A percentile compares a stretch with the other conserved stretches of the same genome.
phyloP scores from a whole-genome alignment of 1,139 yeast species.

The Taphrina flavorubra region DNA sequence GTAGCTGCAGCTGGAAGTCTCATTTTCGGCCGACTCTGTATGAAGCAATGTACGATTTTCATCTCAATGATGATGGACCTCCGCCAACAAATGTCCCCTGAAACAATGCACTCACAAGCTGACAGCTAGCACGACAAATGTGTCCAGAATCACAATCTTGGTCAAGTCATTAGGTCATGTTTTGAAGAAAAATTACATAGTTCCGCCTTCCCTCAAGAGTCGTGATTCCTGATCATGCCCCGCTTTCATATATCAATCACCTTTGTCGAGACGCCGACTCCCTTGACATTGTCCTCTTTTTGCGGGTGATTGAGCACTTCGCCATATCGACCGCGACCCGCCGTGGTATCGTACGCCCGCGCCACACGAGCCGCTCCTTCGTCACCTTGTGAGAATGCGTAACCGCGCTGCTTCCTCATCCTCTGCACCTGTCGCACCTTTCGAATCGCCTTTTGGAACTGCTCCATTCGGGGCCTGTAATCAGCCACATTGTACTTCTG shows the following conservation, averaged over 20 bases:
- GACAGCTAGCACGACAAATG: too few species aligned
- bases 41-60: too few species aligned
- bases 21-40: too few species aligned
- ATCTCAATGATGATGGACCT: too few species aligned
- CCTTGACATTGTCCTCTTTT: conserved; percentile 7
- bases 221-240: conserved; percentile 1
- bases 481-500: conserved; percentile 95
- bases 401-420: conserved; percentile 97
- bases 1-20: too few species aligned
- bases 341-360: conserved; percentile 92
- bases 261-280: conserved; percentile 1
- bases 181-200: not conserved
- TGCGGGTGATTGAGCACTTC: conserved; percentile 51
- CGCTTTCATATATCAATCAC: conserved; percentile 3
- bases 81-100: not conserved
- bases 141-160: too few species aligned
- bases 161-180: not conserved
- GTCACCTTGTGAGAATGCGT: conserved; percentile 96
- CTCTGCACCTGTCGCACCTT: conserved; percentile 98
- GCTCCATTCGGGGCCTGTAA: conserved; percentile 92
- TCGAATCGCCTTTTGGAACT: conserved; percentile 94
- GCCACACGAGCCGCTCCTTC: conserved; percentile 91
- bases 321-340: conserved; percentile 61
- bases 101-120: not conserved
- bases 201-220: not conserved